Base-by-base conservation (phyloP, 1,139 yeast genomes). In the Arxiozyma telluris region DNA sequence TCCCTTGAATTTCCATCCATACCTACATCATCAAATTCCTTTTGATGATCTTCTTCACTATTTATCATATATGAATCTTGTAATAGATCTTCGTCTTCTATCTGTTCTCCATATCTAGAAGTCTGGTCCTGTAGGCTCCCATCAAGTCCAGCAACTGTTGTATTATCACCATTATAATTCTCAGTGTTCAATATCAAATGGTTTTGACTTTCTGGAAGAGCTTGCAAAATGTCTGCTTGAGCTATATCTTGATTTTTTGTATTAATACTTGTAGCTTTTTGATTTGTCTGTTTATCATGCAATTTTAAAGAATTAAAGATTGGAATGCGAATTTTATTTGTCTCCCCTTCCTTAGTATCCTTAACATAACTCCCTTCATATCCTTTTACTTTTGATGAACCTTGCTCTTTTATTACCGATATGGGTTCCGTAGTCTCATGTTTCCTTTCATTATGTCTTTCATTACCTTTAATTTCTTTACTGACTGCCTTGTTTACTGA, bases 261-360 rank as follows among this genome's bases (percentile, higher is more conserved):
- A 1, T 43, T 17, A 43, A n/a, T 15, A 9, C 4, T 27, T 23
- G 34, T 4, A 18, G 46, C 30, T 9, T 30, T 17, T 18, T 45
- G 47, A 30, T 3, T 34, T 1, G 42, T 17, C 4, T 7, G 38
- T 18, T 22, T 38, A n/a, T 44, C 53, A 1, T 18, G 23, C 34
- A 47, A 41, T 44, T 55, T 59, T 39, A 50, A 50, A 1, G 60
- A 59, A 46, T 64, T 64, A 51, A 62, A 64, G 41, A 64, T 64
- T 1, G 66, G 67, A 23, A 64, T 59, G 15, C 57, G 57, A 21
- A 62, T 57, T 11, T 49, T n/a, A 6, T 44, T 34, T 11, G 56
- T 41, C 8, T 23, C 22, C 11, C 43, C 43, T 20, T 49, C 44
- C 15, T 27, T 30, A 12, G 7, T 6, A 9, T 15, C 39, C 3